Evolutionary conservation across 2,329 filamentous ascomycete species (phyloP).

Genomic region (Aspergillus niger): DNA sequence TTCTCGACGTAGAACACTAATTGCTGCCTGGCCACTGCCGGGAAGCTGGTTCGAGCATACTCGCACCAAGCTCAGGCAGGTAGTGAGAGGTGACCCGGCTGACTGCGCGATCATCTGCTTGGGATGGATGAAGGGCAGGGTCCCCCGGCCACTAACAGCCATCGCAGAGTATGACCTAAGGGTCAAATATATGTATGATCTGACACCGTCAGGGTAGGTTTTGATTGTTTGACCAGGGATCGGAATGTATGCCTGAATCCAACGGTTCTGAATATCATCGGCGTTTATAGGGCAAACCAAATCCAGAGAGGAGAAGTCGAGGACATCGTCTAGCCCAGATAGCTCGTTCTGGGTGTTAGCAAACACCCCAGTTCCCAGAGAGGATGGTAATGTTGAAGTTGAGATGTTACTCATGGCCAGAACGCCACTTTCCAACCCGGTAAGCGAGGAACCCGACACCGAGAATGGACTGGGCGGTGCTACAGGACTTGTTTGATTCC

Average conservation of each 20-base stretch:
- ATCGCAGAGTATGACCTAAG: constrained; percentile 50
- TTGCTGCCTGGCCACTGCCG: constrained; percentile 32
- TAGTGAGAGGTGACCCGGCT: constrained; percentile 39
- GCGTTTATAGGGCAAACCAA: constrained; percentile 52
- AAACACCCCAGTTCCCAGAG: no score
- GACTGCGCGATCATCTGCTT: constrained; percentile 34
- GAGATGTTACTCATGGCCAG: no score
- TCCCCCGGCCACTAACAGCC: constrained; percentile 38
- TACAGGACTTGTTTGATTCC: no score
- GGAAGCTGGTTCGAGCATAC: constrained; percentile 36
- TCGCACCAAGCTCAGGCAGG: constrained; percentile 46
- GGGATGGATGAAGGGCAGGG: constrained; percentile 51
- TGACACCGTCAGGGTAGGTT: constrained; percentile 42
- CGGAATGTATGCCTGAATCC: constrained; percentile 53
- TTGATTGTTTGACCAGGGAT: constrained; percentile 48
- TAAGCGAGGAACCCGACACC: no score
- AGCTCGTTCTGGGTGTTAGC: no score
- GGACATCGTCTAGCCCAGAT: no score
- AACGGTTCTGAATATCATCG: constrained; percentile 52
- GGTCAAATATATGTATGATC: constrained; percentile 44
- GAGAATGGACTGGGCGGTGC: no score
- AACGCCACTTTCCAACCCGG: no score
- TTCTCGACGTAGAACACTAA: constrained; percentile 43
- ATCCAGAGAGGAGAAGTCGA: constrained; percentile 38
- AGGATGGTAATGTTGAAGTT: no score